Percentiles rank a stretch among this genome's conserved stretches.
Evolutionary conservation across 768 basidiomycete species (phyloP).

Genomic region (Mycena alexandri): DNA sequence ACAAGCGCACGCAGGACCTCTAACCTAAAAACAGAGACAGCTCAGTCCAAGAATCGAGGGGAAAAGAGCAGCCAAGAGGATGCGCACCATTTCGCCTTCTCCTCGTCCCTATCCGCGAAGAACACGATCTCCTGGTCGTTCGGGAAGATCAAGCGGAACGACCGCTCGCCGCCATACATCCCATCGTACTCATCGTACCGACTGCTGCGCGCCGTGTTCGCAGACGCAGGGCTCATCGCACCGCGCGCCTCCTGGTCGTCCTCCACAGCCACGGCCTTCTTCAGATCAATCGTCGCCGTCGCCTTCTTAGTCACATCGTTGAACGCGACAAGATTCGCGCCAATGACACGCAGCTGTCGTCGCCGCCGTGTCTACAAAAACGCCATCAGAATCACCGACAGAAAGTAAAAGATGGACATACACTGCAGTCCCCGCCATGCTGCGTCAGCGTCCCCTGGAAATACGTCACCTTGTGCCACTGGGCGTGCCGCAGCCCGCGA

Average conservation of each 20-base stretch:
- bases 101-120: slow-evolving; percentile 91
- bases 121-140: slow-evolving; percentile 86
- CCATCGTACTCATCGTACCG: slow-evolving; percentile 71
- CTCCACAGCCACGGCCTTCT: slow-evolving; percentile 82
- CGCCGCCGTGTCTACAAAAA: slow-evolving; percentile 82
- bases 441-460: slow-evolving; percentile 95
- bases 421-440: slow-evolving; percentile 91
- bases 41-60: slow-evolving; percentile 15
- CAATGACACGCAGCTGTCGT: slow-evolving; percentile 86
- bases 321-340: slow-evolving; percentile 88
- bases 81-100: slow-evolving; percentile 87
- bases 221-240: slow-evolving; percentile 60
- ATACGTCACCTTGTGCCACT: slow-evolving; percentile 96
- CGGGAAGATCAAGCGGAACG: slow-evolving; percentile 87
- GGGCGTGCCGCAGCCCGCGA: slow-evolving; percentile 87
- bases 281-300: slow-evolving; percentile 90
- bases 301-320: slow-evolving; percentile 94
- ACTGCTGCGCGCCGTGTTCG: slow-evolving; percentile 49
- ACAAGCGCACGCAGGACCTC: slow-evolving; percentile 87
- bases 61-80: slow-evolving; percentile 18
- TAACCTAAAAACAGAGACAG: slow-evolving; percentile 66
- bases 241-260: slow-evolving; percentile 78
- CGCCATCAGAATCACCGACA: no score
- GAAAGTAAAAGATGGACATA: slow-evolving; percentile 57
- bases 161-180: slow-evolving; percentile 80